Evolutionary conservation across 768 basidiomycete genomes (phyloP).

Genomic region (Lentinula sp.): DNA sequence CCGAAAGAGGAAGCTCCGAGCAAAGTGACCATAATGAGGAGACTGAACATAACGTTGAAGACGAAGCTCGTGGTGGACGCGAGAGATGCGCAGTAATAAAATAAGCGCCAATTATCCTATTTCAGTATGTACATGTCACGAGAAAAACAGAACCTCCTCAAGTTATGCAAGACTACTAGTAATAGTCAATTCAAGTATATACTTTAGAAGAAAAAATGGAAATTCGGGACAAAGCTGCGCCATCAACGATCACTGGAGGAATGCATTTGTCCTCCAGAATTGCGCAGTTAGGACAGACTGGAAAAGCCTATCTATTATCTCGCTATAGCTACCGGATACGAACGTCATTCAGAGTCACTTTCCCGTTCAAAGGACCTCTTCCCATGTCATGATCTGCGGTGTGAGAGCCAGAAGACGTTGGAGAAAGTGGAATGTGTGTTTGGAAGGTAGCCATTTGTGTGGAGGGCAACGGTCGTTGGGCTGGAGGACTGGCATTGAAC

Average conservation of each 20-base stretch:
- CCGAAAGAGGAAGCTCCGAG: conserved; percentile 61
- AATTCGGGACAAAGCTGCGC: too few relatives aligned
- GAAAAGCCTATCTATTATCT: too few relatives aligned
- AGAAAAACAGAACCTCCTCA: too few relatives aligned
- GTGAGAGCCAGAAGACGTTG: background rate
- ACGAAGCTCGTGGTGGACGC: background rate
- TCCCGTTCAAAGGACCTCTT: background rate
- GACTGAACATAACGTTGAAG: conserved; percentile 23
- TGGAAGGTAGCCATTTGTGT: background rate
- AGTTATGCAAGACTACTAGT: too few relatives aligned
- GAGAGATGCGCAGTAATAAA: background rate
- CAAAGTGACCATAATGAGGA: conserved; percentile 52
- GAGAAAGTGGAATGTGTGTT: background rate
- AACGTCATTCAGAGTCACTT: background rate
- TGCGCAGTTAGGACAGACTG: too few relatives aligned
- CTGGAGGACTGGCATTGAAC: background rate
- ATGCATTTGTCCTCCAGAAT: too few relatives aligned
- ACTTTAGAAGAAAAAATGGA: too few relatives aligned
- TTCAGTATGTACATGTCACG: too few relatives aligned
- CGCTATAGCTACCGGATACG: background rate
- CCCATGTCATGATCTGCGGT: background rate
- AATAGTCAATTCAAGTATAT: too few relatives aligned
- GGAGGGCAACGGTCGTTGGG: background rate
- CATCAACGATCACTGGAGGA: too few relatives aligned
- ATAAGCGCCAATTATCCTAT: background rate